Evolutionary conservation across 2,329 filamentous ascomycete species (phyloP).

Genomic region (Aspergillus udagawae): DNA sequence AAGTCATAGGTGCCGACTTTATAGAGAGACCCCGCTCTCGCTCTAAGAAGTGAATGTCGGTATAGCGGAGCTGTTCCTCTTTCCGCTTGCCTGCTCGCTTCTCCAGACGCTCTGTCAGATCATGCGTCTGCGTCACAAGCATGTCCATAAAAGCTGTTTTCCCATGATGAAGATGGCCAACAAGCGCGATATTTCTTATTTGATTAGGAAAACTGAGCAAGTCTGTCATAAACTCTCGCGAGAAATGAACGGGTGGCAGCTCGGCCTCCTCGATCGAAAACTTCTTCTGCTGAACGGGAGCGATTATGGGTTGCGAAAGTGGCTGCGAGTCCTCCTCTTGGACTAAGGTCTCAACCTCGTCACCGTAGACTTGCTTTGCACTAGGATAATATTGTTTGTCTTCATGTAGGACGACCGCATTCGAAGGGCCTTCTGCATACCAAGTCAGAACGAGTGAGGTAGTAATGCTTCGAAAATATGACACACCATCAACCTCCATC

Average conservation of each 20-base stretch:
- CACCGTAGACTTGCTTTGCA: conserved; percentile 91
- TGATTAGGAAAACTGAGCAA: conserved; percentile 95
- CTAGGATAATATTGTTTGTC: conserved; percentile 99
- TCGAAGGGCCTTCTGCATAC: conserved; percentile 77
- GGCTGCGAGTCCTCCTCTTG: conserved; percentile 97
- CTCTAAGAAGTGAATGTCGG: conserved; percentile 85
- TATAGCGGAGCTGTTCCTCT: conserved; percentile 91
- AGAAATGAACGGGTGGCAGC: conserved; percentile 81
- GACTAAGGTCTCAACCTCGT: conserved; percentile 90
- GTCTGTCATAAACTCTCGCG: conserved; percentile 88
- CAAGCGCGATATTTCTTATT: conserved; percentile 86
- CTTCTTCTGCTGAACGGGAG: conserved; percentile 89
- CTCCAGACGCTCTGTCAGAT: conserved; percentile 73
- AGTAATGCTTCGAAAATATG: background rate
- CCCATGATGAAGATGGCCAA: conserved; percentile 91
- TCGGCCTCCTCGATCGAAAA: conserved; percentile 92
- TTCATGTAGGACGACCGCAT: conserved; percentile 96
- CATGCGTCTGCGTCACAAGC: conserved; percentile 92
- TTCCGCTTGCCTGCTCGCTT: conserved; percentile 74
- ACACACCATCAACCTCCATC: conserved; percentile 84
- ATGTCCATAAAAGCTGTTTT: conserved; percentile 99
- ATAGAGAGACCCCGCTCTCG: conserved; percentile 85
- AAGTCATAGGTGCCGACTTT: conserved; percentile 90
- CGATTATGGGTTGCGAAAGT: conserved; percentile 86
- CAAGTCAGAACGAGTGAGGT: conserved; percentile 21